Conservation (phyloP, 805 yeast species). For the Aciculoconidium aculeatum region DNA sequence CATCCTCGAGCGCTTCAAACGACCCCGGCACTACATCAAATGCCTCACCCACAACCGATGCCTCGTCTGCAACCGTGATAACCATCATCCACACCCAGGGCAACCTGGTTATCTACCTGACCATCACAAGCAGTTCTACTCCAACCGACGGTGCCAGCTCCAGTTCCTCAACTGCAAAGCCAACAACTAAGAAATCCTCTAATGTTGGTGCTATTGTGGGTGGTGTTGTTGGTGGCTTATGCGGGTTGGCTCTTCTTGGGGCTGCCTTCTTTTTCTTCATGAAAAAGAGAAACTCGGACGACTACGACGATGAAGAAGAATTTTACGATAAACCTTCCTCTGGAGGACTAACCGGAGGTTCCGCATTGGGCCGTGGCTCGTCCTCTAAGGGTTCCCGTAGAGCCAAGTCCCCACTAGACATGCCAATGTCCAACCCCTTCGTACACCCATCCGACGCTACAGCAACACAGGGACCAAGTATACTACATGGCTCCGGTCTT, state of each 20-base stretch:
- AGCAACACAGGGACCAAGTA: constrained; percentile 11
- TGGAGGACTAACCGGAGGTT: constrained; percentile 4
- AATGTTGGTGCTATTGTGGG: constrained; percentile 39
- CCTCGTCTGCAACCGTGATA: constrained; percentile 2
- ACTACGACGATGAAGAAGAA: constrained; percentile 39
- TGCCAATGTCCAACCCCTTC: constrained; percentile 54
- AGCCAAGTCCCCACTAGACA: constrained; percentile 30
- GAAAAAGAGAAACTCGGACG: constrained; percentile 42
- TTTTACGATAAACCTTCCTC: constrained; percentile 19
- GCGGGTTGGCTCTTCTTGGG: constrained; percentile 21
- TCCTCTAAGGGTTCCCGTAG: constrained; percentile 19
- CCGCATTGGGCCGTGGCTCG: constrained; percentile 38
- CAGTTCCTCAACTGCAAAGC: not conserved
- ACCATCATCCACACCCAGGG: constrained; percentile 3
- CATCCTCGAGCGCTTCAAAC: constrained; percentile 2
- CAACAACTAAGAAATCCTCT: constrained; percentile 16
- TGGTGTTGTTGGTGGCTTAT: constrained; percentile 41
- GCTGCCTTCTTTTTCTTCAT: constrained; percentile 25
- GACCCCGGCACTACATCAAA: constrained; percentile 9
- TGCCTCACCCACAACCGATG: constrained; percentile 1
- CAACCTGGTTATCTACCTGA: constrained; percentile 7
- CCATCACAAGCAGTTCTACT: constrained; percentile 7
- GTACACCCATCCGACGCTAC: constrained; percentile 51
- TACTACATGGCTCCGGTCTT: not conserved
- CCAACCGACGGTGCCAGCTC: constrained; percentile 3